Evolutionary conservation across 2,329 filamentous ascomycete species (phyloP), one percentile per base, ranked within the genome.

Genomic region (Exophiala sp.): DNA sequence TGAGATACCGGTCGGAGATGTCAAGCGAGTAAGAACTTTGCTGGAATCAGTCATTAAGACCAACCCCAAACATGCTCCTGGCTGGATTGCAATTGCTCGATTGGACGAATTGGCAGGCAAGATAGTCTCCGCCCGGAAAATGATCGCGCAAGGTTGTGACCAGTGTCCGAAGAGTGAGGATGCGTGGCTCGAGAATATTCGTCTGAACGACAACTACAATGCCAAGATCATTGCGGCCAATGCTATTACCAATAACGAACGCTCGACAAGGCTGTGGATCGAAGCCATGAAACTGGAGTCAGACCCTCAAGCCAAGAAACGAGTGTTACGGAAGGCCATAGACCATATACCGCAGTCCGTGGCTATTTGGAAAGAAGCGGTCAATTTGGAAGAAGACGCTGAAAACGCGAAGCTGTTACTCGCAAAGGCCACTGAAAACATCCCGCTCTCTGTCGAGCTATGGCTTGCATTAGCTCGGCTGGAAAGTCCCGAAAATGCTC

Each of bases 41-140:
- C 76, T 99, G n/a, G 91, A 96, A 68, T 97, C 92, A 0, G 94
- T 97, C 43, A 95, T 96, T 69, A 95, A 94, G 72, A 96, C 92
- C 6, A 99, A 99, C 69, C 89, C 92, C 2, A 91, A 89, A 59
- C 95, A 97, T 67, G 91, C 89, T 0, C 89, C 94, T 8, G 94
- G 91, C 16, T 99, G 95, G 88, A 95, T 99, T 64, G 94, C 95
- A 3, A 89, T 94, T 3, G 91, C 92, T 12, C 84, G 94, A 65
- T 73, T 99, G 44, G 95, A 99, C 70, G 91, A 97, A 69, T 78
- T 95, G 57, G 94, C 94, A 2, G 92, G 92, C 41, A 95, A 95
- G 72, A 87, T 89, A 52, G 91, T 95, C 5, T 87, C 91, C 3
- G 94, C 94, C 10, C 84, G 92, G 52, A 94, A 88, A 64, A 82